phyloP scores from a whole-genome alignment of 441 rosid genomes.

The Bocquillonia castaneifolia region DNA sequence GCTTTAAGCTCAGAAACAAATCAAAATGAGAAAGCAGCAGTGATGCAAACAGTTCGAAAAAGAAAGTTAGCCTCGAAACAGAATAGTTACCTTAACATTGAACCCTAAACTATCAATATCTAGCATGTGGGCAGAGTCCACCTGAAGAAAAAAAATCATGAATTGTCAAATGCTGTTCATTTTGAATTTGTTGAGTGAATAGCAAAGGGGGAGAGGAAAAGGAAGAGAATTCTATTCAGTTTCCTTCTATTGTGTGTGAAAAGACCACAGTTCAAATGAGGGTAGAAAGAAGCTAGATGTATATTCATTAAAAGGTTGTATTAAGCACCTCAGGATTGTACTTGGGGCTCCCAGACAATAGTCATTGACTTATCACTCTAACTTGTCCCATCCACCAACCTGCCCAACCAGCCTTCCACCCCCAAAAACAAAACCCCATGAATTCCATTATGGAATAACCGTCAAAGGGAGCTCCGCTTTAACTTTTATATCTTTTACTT shows the following conservation, averaged over 20 bases:
- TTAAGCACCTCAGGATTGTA: not conserved
- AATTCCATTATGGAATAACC: too few relatives aligned
- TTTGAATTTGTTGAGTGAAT: not conserved
- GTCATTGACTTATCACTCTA: too few relatives aligned
- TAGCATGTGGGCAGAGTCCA: constrained; percentile 71
- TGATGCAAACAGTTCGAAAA: not conserved
- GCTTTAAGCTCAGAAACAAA: not conserved
- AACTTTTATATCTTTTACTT: too few relatives aligned
- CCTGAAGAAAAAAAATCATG: constrained; percentile 37
- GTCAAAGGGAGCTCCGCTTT: too few relatives aligned
- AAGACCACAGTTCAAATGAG: not conserved
- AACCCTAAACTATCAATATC: constrained; percentile 88
- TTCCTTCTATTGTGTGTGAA: not conserved
- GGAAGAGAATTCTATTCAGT: not conserved
- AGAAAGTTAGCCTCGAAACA: not conserved
- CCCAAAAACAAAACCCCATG: too few relatives aligned
- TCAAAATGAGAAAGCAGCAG: not conserved
- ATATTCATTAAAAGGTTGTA: not conserved
- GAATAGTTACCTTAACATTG: constrained; percentile 58
- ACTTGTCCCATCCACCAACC: too few relatives aligned
- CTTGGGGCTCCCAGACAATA: not conserved
- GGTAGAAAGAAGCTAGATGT: not conserved
- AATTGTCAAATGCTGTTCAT: constrained; percentile 4
- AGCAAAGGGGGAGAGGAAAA: not conserved
- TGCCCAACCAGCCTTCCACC: too few relatives aligned